phyloP scores from a whole-genome alignment of 1,284 basidiomycete genomes.

The Mycena sp. region DNA sequence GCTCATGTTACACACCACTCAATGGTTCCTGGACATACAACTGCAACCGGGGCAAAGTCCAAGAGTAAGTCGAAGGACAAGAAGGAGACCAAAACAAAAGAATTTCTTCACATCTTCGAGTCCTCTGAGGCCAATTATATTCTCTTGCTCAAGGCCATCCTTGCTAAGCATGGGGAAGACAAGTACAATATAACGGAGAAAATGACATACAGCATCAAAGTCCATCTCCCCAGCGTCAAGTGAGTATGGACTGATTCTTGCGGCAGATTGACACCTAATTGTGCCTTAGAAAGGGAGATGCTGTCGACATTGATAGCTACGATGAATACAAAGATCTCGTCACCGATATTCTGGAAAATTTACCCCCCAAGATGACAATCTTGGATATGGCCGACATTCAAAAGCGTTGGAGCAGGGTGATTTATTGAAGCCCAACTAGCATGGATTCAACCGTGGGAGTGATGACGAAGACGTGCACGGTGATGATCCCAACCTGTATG shows the following conservation, averaged over 20 bases:
- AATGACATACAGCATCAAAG: constrained; percentile 12
- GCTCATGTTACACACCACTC: too few species aligned
- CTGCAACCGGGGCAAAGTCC: too few species aligned
- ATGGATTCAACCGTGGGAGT: too few species aligned
- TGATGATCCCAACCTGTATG: not conserved
- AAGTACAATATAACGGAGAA: constrained; percentile 9
- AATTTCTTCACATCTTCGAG: constrained; percentile 10
- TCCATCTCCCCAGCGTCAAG: not conserved
- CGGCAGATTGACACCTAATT: not conserved
- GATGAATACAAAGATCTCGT: constrained; percentile 29
- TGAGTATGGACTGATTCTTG: not conserved
- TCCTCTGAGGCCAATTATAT: constrained; percentile 8
- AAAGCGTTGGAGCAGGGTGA: constrained; percentile 21
- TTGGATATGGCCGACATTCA: constrained; percentile 32
- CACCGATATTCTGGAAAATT: constrained; percentile 8
- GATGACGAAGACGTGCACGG: not conserved
- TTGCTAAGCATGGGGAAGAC: constrained; percentile 23
- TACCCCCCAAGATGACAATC: constrained; percentile 12
- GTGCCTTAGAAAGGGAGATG: constrained; percentile 8
- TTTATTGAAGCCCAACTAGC: too few species aligned
- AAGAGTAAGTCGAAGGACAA: constrained; percentile 13
- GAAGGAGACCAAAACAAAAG: constrained; percentile 24
- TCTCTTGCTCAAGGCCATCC: constrained; percentile 8
- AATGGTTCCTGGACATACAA: too few species aligned
- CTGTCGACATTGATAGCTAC: constrained; percentile 28